Conservation (phyloP, 108 stramenopile species). For the Fragilariopsis cylindrus region DNA sequence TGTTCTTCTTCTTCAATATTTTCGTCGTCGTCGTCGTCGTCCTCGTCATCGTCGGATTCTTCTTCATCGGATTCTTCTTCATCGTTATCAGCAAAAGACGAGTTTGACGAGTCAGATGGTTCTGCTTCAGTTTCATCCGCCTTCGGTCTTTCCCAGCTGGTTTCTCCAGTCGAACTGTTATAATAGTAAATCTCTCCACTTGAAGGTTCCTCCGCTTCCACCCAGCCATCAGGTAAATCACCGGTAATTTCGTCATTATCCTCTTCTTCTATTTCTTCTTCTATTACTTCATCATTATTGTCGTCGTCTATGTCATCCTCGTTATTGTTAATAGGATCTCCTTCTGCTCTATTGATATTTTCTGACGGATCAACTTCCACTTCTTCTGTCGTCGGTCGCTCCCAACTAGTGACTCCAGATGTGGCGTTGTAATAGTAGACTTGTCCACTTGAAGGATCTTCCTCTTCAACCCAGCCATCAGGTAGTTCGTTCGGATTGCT, state of each 20-base stretch:
- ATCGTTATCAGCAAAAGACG: too few relatives aligned
- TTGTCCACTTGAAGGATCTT: constrained; percentile 23
- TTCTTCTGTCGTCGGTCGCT: constrained; percentile 18
- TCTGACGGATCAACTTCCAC: not conserved
- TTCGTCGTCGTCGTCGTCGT: not conserved
- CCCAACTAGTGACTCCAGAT: constrained; percentile 34
- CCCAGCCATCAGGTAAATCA: constrained; percentile 60
- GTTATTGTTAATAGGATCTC: not conserved
- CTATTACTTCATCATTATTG: not conserved
- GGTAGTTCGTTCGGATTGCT: not conserved
- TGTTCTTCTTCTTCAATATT: not conserved
- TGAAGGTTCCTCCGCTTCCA: constrained; percentile 33
- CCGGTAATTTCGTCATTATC: constrained; percentile 34
- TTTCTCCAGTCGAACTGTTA: constrained; percentile 39
- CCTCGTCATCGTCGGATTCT: too few relatives aligned
- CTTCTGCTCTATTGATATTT: not conserved
- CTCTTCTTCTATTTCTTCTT: not conserved
- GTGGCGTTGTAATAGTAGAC: constrained; percentile 28
- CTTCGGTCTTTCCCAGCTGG: constrained; percentile 32
- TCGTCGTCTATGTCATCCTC: not conserved
- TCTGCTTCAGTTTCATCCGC: constrained; percentile 1
- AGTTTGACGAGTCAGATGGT: not conserved
- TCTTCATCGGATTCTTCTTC: too few relatives aligned
- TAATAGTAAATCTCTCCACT: constrained; percentile 52
- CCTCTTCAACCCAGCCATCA: constrained; percentile 21